Percentiles rank a stretch among this genome's conserved stretches.
These are phyloP conservation scores for Helicostylum pulchrum DNA, from an alignment of 192 early-diverging fungal genomes.

Conservation along the genomic window DNA sequence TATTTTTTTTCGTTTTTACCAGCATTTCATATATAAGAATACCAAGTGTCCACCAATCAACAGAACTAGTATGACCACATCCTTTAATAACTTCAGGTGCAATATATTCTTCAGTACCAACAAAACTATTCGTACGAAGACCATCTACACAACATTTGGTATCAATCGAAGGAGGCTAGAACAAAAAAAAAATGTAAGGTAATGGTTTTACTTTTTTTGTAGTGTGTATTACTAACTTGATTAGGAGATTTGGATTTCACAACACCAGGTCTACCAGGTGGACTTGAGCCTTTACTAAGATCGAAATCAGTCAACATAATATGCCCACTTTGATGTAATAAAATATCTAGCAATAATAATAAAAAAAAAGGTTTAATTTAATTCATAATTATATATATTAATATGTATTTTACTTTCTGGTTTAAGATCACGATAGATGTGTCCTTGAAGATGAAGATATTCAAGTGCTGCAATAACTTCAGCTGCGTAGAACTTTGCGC, in stretches of 20 bases:
- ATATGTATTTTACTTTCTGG: constrained; percentile 94
- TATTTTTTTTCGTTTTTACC: constrained; percentile 33
- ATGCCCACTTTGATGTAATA: constrained; percentile 93
- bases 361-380: too few species aligned
- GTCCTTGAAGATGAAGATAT: constrained; percentile 94
- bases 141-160: constrained; percentile 85
- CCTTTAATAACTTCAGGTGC: constrained; percentile 98
- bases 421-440: constrained; percentile 97
- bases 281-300: constrained; percentile 89
- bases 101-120: constrained; percentile 99
- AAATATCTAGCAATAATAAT: constrained; percentile 61
- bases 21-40: constrained; percentile 99
- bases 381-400: not conserved
- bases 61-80: constrained; percentile 85
- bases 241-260: constrained; percentile 58
- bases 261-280: constrained; percentile 71
- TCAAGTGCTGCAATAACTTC: constrained; percentile 94
- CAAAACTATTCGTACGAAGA: constrained; percentile 95
- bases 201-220: not conserved
- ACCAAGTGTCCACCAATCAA: constrained; percentile 99
- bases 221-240: constrained; percentile 13
- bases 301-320: constrained; percentile 99
- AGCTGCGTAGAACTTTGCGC: constrained; percentile 95
- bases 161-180: constrained; percentile 67
- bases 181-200: not conserved